Conservation (phyloP, 768 basidiomycete species). For the Ephemerocybe angulata region DNA sequence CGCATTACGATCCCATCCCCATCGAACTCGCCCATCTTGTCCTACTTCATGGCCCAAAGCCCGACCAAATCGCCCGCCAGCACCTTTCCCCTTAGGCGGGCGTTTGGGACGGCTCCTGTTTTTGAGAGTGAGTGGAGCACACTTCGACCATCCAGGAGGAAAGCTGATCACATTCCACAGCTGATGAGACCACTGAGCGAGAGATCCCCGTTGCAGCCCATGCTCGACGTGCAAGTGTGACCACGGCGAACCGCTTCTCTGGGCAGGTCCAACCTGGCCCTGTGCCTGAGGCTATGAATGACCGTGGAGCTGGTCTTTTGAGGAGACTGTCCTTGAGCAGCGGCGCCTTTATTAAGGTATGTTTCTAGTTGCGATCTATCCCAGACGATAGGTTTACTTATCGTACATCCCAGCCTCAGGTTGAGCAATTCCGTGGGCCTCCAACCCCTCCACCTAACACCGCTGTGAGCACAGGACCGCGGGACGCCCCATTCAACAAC, state of each 20-base stretch:
- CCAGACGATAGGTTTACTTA: background rate
- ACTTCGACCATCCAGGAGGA: background rate
- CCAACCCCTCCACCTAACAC: slow-evolving; percentile 51
- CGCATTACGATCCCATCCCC: slow-evolving; percentile 50
- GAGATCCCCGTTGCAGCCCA: slow-evolving; percentile 44
- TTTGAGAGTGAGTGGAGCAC: slow-evolving; percentile 51
- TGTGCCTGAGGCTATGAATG: slow-evolving; percentile 48
- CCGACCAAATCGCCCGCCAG: slow-evolving; percentile 48
- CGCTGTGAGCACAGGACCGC: slow-evolving; percentile 39
- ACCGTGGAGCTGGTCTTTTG: slow-evolving; percentile 68
- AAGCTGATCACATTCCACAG: background rate
- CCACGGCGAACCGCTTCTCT: slow-evolving; percentile 50
- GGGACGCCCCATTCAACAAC: slow-evolving; percentile 25
- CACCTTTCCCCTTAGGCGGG: slow-evolving; percentile 61
- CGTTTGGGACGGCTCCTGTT: slow-evolving; percentile 52
- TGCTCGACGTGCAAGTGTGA: slow-evolving; percentile 60
- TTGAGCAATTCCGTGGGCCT: slow-evolving; percentile 29
- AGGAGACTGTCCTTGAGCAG: slow-evolving; percentile 71
- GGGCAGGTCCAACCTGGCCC: slow-evolving; percentile 34
- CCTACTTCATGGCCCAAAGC: slow-evolving; percentile 63
- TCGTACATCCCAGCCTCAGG: slow-evolving; percentile 21
- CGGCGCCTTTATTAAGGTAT: slow-evolving; percentile 53
- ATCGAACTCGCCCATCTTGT: slow-evolving; percentile 65
- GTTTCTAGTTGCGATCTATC: slow-evolving; percentile 17
- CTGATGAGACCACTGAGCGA: slow-evolving; percentile 36